phyloP scores from a whole-genome alignment of 1,139 yeast species.

The Saccharomycopsis phalli region DNA sequence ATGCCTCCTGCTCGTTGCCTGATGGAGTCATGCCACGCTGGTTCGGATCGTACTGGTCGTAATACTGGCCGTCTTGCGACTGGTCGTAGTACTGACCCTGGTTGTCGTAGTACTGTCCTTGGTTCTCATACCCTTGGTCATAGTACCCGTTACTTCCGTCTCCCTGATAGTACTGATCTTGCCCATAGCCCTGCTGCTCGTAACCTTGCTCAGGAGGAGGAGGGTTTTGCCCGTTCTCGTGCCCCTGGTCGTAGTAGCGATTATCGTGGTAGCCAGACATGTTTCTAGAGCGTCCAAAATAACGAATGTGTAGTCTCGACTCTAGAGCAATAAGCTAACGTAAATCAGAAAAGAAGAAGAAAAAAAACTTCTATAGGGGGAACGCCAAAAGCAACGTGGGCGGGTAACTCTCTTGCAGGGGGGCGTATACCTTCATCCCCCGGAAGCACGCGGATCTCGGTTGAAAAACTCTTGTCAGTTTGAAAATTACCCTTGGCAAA shows the following conservation, averaged over 20 bases:
- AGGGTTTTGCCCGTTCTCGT: constrained; percentile 16
- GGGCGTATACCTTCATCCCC: no score
- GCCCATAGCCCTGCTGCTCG: constrained; percentile 24
- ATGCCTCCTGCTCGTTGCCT: constrained; percentile 61
- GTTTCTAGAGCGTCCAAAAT: neutral
- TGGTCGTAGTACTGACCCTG: constrained; percentile 22
- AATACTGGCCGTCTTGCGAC: constrained; percentile 25
- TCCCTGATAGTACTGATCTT: constrained; percentile 25
- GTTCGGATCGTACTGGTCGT: constrained; percentile 44
- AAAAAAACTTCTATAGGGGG: neutral
- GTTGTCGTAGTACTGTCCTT: constrained; percentile 26
- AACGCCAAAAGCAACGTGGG: neutral
- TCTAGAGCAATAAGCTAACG: neutral
- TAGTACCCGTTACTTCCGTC: constrained; percentile 25
- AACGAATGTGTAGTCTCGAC: neutral
- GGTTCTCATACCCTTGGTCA: constrained; percentile 26
- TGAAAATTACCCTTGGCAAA: no score
- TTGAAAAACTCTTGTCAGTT: no score
- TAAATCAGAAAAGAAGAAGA: neutral
- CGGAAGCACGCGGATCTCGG: no score
- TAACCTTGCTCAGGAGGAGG: constrained; percentile 21
- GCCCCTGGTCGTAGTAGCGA: constrained; percentile 27
- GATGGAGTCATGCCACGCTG: constrained; percentile 41
- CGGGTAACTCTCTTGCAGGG: no score
- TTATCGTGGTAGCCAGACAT: constrained; percentile 18